Percentiles rank a stretch among this genome's conserved stretches.
These are phyloP conservation scores for Brassica rapa DNA, from an alignment of 345 rosid genomes.

Conservation along the genomic window DNA sequence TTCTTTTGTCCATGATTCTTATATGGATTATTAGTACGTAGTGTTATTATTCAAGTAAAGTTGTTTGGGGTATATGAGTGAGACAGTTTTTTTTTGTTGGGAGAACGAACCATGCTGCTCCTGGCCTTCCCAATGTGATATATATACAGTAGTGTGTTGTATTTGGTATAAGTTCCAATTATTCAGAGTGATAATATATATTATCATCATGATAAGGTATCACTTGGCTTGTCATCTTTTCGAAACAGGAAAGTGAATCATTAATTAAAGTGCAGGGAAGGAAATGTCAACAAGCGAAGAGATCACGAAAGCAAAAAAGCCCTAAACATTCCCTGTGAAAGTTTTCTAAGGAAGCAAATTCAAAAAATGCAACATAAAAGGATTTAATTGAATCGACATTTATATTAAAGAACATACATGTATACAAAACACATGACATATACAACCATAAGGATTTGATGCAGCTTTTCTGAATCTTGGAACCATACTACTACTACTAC, in stretches of 20 bases:
- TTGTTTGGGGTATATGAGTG: conserved; percentile 23
- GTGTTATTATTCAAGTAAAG: conserved; percentile 6
- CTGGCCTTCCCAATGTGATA: conserved; percentile 18
- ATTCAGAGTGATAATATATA: background rate
- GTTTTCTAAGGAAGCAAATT: too few relatives aligned
- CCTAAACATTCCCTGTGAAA: too few relatives aligned
- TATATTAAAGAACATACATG: too few relatives aligned
- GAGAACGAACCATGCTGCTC: background rate
- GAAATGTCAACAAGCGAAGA: background rate
- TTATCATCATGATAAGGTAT: background rate
- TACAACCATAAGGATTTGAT: too few relatives aligned
- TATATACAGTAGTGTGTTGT: background rate
- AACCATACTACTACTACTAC: too few relatives aligned
- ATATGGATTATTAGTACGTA: conserved; percentile 2
- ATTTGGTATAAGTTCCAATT: background rate
- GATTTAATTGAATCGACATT: too few relatives aligned
- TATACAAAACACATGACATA: too few relatives aligned
- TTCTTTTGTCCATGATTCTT: conserved; percentile 14
- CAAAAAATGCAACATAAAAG: too few relatives aligned
- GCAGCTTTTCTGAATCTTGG: too few relatives aligned
- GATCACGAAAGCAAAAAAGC: background rate
- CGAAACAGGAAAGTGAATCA: background rate
- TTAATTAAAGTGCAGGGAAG: background rate
- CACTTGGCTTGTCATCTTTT: background rate
- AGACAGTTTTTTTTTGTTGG: conserved; percentile 13